These are phyloP conservation scores for Tulasnella sp. DNA, from an alignment of 768 basidiomycete species.

Conservation along the genomic window DNA sequence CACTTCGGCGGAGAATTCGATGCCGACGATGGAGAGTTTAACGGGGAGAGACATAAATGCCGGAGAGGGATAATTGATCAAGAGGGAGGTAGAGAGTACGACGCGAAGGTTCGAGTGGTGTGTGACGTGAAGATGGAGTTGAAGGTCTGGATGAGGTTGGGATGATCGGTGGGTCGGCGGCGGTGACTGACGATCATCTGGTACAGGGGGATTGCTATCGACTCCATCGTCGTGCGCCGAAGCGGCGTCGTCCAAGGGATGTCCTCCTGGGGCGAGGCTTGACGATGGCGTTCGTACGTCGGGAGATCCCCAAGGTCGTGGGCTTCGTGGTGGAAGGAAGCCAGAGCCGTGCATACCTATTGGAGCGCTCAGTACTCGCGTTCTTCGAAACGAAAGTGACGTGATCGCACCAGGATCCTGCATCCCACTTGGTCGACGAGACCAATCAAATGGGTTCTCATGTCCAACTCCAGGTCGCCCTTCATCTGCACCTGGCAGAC, in stretches of 20 bases:
- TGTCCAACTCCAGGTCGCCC: neutral
- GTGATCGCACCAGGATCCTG: no score
- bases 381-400: no score
- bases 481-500: neutral
- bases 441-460: neutral
- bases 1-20: constrained; percentile 78
- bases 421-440: no score
- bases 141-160: constrained; percentile 45
- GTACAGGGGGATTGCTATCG: neutral
- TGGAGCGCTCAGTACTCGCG: no score
- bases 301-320: no score
- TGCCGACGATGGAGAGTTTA: constrained; percentile 80
- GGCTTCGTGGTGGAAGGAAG: no score
- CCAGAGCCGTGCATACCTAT: no score
- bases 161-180: constrained; percentile 32
- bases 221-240: no score
- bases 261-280: no score
- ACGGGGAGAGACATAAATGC: constrained; percentile 97
- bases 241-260: no score
- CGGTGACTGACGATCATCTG: constrained; percentile 20
- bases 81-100: constrained; percentile 80
- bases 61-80: constrained; percentile 94
- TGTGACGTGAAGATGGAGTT: constrained; percentile 73
- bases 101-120: constrained; percentile 86
- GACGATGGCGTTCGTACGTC: no score